These are phyloP conservation scores for Dactylonectria estremocensis DNA, from an alignment of 2,329 filamentous ascomycete genomes.

Conservation along the genomic window DNA sequence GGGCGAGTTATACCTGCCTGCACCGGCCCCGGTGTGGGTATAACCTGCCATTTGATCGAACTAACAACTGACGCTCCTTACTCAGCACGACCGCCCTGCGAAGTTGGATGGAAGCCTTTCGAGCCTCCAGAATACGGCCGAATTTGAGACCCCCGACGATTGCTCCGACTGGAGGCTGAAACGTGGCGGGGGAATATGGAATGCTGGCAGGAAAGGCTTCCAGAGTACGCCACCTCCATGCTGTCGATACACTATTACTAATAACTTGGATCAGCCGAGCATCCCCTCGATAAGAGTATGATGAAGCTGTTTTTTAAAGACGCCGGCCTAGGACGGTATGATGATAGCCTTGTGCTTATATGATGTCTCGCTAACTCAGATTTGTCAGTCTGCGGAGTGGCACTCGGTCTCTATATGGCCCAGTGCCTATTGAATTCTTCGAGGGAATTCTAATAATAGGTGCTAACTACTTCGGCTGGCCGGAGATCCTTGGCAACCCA, in stretches of 20 bases:
- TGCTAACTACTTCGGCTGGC: not conserved
- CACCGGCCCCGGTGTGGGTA: too few species aligned
- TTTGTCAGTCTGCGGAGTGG: constrained; percentile 2
- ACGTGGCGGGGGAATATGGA: constrained; percentile 1
- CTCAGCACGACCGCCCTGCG: not conserved
- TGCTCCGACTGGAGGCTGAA: not conserved
- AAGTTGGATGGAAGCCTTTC: not conserved
- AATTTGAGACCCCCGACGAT: constrained; percentile 4
- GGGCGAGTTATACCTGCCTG: too few species aligned
- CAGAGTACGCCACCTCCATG: not conserved
- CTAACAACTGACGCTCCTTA: constrained; percentile 3
- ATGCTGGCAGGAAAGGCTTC: not conserved
- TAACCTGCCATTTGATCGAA: not conserved
- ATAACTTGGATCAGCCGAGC: constrained; percentile 17
- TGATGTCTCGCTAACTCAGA: constrained; percentile 6
- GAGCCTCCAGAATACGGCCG: not conserved
- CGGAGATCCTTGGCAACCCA: not conserved
- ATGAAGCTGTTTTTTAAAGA: not conserved
- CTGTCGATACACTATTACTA: constrained; percentile 2
- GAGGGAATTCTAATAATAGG: not conserved
- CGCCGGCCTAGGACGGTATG: constrained; percentile 10
- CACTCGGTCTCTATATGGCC: not conserved
- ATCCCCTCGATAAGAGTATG: constrained; percentile 14
- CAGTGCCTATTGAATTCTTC: constrained; percentile 7
- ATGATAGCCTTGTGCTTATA: not conserved